Base-by-base conservation (phyloP, 805 yeast genomes). In the Pichia thaimueangensis region DNA sequence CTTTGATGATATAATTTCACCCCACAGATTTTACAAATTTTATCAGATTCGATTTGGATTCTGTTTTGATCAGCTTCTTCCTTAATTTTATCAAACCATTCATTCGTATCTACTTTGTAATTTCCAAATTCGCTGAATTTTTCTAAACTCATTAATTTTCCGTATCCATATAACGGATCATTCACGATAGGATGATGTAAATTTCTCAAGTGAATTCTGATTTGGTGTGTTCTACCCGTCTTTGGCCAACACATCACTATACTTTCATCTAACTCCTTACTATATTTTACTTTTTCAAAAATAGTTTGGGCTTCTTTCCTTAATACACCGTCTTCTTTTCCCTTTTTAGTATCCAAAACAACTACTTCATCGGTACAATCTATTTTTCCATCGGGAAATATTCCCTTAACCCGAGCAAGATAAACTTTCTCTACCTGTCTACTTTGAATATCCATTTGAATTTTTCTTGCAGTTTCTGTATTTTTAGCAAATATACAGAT, bases 201-300 rank as follows among this genome's bases (percentile, higher is more conserved):
- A 47, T 73, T 69, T 19, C 78, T 55, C 11, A 76, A 55, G 54
- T 76, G 82, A 5, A 76, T 73, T 11, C 82, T 59, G 21, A 76
- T 74, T 54, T 76, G 82, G 56, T 76, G 82, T 55, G 73, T 73
- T 47, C 71, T 62, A 0, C 82, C 82, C 1, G 79, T 71, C 6
- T 69, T 45, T 0, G 81, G 80, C 32, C 53, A 55, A 48, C 81
- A 76, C 42, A 53, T 42, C 2, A 76, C 75, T 1, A 76, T 54
- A 48, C 76, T 71, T 43, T 73, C 53, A 42, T 63, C 45, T 27
- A 50, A 35, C 0, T 47, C 41, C 1, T 44, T 16, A 45, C 54
- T 56, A 49, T 69, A 71, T 16, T 39, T 45, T 1, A 73, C 10
- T 8, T 57, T 41, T 34, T 54, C 43, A 45, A 53, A 53, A 3